Conservation (phyloP, 164 flowering plant species). For the Magnolia kwangsiensis region DNA sequence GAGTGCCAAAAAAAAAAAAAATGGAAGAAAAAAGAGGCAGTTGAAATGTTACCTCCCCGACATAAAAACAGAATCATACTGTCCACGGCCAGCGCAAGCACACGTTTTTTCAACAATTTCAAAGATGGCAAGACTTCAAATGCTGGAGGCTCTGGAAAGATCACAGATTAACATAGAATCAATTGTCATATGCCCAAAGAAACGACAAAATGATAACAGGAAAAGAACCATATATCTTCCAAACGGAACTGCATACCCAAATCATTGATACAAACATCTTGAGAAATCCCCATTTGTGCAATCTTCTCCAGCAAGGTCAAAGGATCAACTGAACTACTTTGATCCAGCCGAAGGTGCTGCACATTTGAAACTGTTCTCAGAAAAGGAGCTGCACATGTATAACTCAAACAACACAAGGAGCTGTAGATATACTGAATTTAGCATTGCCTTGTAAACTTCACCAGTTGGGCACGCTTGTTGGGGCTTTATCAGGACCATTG, state of each 20-base stretch:
- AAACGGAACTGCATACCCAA: slow-evolving; percentile 45
- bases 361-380: slow-evolving; percentile 12
- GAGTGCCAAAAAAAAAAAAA: not conserved
- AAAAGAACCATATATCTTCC: not conserved
- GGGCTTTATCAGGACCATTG: slow-evolving; percentile 97
- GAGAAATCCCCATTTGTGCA: slow-evolving; percentile 62
- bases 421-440: slow-evolving; percentile 1
- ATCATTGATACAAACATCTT: slow-evolving; percentile 92
- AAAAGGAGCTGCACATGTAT: not conserved
- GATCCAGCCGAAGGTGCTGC: slow-evolving; percentile 68
- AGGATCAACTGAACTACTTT: slow-evolving; percentile 74
- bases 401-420: not conserved
- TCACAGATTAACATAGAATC: not conserved
- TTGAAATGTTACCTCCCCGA: slow-evolving; percentile 73
- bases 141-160: slow-evolving; percentile 79
- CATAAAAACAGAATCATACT: slow-evolving; percentile 94
- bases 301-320: slow-evolving; percentile 67
- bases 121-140: slow-evolving; percentile 90
- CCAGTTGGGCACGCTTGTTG: slow-evolving; percentile 85
- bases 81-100: slow-evolving; percentile 84
- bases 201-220: not conserved
- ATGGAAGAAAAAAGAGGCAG: not conserved
- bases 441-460: slow-evolving; percentile 85
- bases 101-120: slow-evolving; percentile 71
- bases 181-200: not conserved